A percentile compares a stretch with the other conserved stretches of the same genome.
phyloP scores from a whole-genome alignment of 78 protist genomes.

The Dictyostelium purpureum region DNA sequence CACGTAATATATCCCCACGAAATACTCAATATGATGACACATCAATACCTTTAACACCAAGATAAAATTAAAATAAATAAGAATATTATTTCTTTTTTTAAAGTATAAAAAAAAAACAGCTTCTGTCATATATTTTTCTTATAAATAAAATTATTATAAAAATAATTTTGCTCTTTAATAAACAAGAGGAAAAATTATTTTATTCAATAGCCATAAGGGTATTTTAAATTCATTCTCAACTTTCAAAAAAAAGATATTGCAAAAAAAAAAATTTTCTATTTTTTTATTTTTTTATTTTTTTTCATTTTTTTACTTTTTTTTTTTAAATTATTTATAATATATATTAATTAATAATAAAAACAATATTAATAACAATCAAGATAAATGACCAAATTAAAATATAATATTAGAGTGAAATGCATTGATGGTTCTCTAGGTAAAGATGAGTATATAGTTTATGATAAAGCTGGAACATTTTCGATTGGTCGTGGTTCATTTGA shows the following conservation, averaged over 20 bases:
- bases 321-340: background rate
- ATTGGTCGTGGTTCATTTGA: constrained; percentile 47
- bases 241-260: no score
- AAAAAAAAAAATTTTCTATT: no score
- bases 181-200: no score
- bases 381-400: no score
- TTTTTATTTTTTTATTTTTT: background rate
- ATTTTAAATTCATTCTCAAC: no score
- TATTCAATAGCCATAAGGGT: no score
- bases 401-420: background rate
- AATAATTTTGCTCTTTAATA: no score
- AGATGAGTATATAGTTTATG: background rate
- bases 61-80: background rate
- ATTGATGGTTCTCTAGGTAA: background rate
- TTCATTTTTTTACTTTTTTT: background rate
- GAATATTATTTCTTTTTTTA: no score
- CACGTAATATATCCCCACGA: background rate
- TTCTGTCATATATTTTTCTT: no score
- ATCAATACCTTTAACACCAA: constrained; percentile 8
- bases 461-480: background rate
- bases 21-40: background rate
- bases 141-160: no score
- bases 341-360: background rate
- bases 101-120: no score
- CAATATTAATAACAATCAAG: background rate